Evolutionary conservation across 257 asterid species (phyloP).

Genomic region (Plectranthus barbatus): DNA sequence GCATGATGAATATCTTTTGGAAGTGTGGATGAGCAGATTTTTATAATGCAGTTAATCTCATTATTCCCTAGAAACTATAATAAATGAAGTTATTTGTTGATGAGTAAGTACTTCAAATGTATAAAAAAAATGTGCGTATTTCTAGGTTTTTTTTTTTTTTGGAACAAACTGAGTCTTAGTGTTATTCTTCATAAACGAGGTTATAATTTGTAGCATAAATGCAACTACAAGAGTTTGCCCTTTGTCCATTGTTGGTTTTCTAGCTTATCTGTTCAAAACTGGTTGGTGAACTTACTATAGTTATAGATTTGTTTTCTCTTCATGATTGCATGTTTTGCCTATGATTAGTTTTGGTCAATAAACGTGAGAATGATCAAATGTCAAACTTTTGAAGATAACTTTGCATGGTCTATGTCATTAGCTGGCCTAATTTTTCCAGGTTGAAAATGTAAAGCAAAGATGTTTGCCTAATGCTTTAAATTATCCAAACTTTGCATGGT

Average conservation of each 20-base stretch:
- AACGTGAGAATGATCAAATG: too few relatives aligned
- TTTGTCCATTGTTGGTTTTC: not conserved
- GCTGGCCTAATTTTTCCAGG: constrained; percentile 3
- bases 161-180: not conserved
- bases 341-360: not conserved
- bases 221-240: not conserved
- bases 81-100: not conserved
- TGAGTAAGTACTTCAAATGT: too few relatives aligned
- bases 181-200: not conserved
- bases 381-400: not conserved
- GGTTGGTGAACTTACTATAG: not conserved
- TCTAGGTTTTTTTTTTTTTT: not conserved
- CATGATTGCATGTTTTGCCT: not conserved
- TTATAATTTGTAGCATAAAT: not conserved
- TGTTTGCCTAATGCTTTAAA: constrained; percentile 92
- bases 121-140: not conserved
- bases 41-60: too few relatives aligned
- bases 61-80: not conserved
- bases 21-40: too few relatives aligned
- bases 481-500: too few relatives aligned
- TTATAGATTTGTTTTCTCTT: not conserved
- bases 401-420: not conserved
- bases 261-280: not conserved
- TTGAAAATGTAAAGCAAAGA: constrained; percentile 23
- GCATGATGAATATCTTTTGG: too few relatives aligned